Conservation (phyloP, 163 green algal genomes). For the Chlamydomonas reinhardtii region DNA sequence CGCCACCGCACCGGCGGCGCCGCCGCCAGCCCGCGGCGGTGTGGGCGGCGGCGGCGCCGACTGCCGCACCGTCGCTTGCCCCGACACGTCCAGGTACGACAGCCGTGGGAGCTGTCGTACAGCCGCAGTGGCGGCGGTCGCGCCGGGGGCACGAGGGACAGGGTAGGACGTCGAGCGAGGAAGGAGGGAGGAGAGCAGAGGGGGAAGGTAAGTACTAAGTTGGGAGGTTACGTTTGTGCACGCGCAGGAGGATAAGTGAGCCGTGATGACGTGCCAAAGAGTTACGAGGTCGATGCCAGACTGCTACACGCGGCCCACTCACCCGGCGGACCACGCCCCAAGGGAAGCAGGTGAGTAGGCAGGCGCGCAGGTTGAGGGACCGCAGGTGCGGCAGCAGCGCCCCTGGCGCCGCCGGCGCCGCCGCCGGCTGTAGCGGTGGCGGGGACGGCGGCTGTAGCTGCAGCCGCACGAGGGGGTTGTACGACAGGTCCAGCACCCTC, state of each 20-base stretch:
- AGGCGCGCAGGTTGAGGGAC: neutral
- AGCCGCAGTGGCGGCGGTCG: too few species aligned
- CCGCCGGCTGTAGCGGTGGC: too few species aligned
- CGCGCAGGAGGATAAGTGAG: too few species aligned
- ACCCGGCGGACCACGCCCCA: neutral
- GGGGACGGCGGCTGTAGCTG: neutral
- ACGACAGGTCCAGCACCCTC: constrained; percentile 29
- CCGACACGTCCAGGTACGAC: constrained; percentile 17
- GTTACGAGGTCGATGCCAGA: too few species aligned
- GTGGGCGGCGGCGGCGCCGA: too few species aligned
- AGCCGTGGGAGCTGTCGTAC: neutral
- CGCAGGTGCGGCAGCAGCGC: neutral
- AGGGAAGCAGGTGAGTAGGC: neutral
- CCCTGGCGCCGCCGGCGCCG: neutral
- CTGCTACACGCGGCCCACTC: neutral
- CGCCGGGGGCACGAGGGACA: too few species aligned
- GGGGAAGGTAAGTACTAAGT: too few species aligned
- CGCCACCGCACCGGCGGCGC: too few species aligned
- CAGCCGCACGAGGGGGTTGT: neutral
- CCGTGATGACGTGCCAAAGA: too few species aligned
- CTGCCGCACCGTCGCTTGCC: neutral
- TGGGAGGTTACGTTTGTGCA: too few species aligned
- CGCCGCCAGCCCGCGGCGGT: too few species aligned
- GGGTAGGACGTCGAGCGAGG: neutral
- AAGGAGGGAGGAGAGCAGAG: too few species aligned